Evolutionary conservation across 2,329 filamentous ascomycete species (phyloP), one percentile per base, ranked within the genome.

Genomic region (Aureobasidium sp.): DNA sequence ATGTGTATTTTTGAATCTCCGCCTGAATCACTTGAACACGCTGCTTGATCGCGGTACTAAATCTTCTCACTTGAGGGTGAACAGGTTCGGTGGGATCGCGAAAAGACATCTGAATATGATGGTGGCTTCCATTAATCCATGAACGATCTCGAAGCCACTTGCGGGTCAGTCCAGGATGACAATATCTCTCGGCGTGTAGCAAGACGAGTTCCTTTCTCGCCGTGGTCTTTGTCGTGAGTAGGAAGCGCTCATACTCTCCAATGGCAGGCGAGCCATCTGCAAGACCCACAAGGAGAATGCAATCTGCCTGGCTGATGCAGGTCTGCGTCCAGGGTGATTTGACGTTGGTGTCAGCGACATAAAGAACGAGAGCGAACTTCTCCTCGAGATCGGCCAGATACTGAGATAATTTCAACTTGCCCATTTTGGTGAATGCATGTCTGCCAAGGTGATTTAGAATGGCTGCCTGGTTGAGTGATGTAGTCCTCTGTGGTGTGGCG

Each of bases 311-410:
- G 14, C 86, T 86, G 59, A 98, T 96, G 67, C 94, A 98, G 0
- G 93, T 97, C 64, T 96, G 90, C 0, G 94, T 98, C 93, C 93
- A 98, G 0, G 91, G 90, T 1, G 94, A 89, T 62, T 95, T 97
- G 62, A 97, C 93, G 56, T 84, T 95, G 4, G 94, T 98, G 68
- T 98, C 93, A 48, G 91, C 93, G 55, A 98, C 85, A 65, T 98
- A 98, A 6, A 98, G 76, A 1, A 98, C 90, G 61, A 98, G 81
- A 1, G 91, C 90, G 62, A 95, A 97, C 67, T 95, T 95, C 70
- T 98, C 93, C 70, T 98, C 93, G 10, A 98, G 76, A 63, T 98
- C 93, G 2, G 94, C 93, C 45, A 98, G 79, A 64, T 98, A 98
- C 61, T 98, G 91, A 1, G 91, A 89, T 6, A 98, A 75, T 69